These are phyloP conservation scores for Aspergillus viridinutans DNA, from an alignment of 2,329 filamentous ascomycete species.

Conservation along the genomic window DNA sequence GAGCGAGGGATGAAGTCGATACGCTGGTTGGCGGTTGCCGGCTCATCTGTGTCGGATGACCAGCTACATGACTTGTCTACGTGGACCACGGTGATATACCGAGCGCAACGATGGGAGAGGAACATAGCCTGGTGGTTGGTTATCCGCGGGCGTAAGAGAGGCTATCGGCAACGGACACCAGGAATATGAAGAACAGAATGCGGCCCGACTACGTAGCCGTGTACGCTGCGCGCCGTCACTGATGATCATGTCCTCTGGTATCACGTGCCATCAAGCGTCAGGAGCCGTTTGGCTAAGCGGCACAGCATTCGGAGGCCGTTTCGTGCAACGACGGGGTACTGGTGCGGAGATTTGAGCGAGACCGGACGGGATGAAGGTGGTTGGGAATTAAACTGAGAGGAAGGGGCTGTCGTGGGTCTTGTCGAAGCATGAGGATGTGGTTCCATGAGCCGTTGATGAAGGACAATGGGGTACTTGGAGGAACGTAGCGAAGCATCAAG, in stretches of 20 bases:
- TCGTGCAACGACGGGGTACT: background rate
- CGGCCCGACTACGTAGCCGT: background rate
- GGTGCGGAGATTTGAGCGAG: background rate
- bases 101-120: background rate
- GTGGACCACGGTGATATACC: background rate
- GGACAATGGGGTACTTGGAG: background rate
- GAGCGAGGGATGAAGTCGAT: background rate
- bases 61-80: background rate
- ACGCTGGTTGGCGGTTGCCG: too few relatives aligned
- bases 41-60: too few relatives aligned
- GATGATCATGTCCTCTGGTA: background rate
- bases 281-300: background rate
- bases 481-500: background rate
- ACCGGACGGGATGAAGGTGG: background rate
- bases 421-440: background rate
- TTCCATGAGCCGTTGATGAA: background rate
- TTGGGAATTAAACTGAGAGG: background rate
- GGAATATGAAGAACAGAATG: background rate
- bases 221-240: background rate
- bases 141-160: background rate
- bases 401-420: background rate
- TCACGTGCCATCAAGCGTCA: background rate
- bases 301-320: slow-evolving; percentile 1
- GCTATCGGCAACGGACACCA: background rate
- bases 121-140: background rate